phyloP scores from a whole-genome alignment of 2,329 filamentous ascomycete species.

The Tothia fuscella region DNA sequence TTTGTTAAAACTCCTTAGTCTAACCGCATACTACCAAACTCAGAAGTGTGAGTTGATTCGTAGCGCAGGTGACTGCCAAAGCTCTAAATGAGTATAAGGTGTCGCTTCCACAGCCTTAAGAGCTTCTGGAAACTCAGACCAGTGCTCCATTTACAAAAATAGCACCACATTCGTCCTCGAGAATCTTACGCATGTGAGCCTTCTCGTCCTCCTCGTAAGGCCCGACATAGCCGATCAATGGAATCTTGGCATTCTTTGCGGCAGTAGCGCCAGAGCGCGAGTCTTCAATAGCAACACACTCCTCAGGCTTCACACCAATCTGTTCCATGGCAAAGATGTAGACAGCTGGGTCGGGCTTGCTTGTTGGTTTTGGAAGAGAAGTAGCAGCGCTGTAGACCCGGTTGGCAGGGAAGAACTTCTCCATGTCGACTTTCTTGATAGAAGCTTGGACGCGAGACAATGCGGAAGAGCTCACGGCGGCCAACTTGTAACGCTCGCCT shows the following conservation, averaged over 20 bases:
- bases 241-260: constrained; percentile 65
- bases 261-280: constrained; percentile 70
- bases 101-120: constrained; percentile 35
- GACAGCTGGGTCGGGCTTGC: constrained; percentile 82
- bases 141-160: constrained; percentile 39
- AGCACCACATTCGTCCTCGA: constrained; percentile 36
- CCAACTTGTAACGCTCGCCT: constrained; percentile 64
- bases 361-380: constrained; percentile 63
- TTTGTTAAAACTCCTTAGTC: too few species aligned
- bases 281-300: constrained; percentile 78
- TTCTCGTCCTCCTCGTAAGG: constrained; percentile 60
- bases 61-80: too few species aligned
- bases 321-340: constrained; percentile 67
- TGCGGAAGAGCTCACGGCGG: constrained; percentile 72
- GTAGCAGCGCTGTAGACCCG: constrained; percentile 73
- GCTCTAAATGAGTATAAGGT: too few species aligned
- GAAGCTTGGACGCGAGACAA: constrained; percentile 66
- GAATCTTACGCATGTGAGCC: constrained; percentile 40
- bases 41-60: too few species aligned
- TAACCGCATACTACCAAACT: too few species aligned
- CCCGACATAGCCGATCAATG: constrained; percentile 74
- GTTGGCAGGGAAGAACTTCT: constrained; percentile 62
- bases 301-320: constrained; percentile 56
- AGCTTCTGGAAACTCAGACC: constrained; percentile 37
- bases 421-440: constrained; percentile 66